These are phyloP conservation scores for Coemansia sp. DNA, from an alignment of 192 early-diverging fungal genomes.

Conservation along the genomic window DNA sequence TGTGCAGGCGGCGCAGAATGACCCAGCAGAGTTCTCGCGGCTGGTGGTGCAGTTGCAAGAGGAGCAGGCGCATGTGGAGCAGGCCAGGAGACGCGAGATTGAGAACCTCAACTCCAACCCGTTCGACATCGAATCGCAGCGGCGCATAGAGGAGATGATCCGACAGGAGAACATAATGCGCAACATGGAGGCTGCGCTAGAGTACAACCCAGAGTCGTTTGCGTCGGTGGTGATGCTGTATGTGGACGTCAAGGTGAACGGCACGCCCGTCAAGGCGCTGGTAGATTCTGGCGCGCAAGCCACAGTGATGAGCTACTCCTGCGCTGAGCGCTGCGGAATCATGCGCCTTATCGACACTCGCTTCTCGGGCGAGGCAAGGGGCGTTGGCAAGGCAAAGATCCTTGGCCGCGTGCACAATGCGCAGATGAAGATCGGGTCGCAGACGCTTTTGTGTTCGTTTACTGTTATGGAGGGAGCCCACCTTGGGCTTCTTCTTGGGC, in stretches of 20 bases:
- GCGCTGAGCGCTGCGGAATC: constrained; percentile 73
- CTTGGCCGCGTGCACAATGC: constrained; percentile 91
- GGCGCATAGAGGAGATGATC: constrained; percentile 89
- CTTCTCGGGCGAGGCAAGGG: constrained; percentile 86
- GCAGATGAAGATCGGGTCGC: constrained; percentile 76
- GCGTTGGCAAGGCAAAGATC: constrained; percentile 96
- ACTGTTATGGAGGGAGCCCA: constrained; percentile 92
- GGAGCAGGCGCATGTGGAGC: constrained; percentile 11
- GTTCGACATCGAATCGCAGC: constrained; percentile 88
- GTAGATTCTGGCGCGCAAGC: constrained; percentile 97
- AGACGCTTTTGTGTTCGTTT: constrained; percentile 83
- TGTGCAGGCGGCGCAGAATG: constrained; percentile 28
- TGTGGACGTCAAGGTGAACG: constrained; percentile 86
- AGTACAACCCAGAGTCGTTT: constrained; percentile 94
- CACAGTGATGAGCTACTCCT: constrained; percentile 79
- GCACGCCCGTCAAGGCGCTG: constrained; percentile 84
- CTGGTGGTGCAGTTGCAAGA: constrained; percentile 18
- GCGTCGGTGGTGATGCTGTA: constrained; percentile 89
- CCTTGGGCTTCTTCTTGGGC: constrained; percentile 86
- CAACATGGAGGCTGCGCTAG: constrained; percentile 85
- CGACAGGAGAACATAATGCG: constrained; percentile 76
- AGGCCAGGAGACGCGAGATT: constrained; percentile 40
- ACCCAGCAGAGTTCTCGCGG: constrained; percentile 24
- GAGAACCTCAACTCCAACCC: constrained; percentile 71
- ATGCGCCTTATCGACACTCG: constrained; percentile 87